Base-by-base conservation (phyloP, 768 basidiomycete species). In the Termitomyces sp. region DNA sequence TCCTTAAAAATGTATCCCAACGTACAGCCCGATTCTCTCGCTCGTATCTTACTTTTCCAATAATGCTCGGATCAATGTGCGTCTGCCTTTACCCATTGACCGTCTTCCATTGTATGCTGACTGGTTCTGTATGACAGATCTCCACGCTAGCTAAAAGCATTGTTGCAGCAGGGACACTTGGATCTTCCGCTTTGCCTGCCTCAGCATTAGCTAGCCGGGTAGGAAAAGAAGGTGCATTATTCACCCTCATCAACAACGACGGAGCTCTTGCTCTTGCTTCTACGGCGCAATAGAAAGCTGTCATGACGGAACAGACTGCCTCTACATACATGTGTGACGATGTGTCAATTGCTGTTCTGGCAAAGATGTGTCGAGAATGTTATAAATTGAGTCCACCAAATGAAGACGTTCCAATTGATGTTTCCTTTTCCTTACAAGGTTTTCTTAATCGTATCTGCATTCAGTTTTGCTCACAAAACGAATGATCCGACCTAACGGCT, bases 241-340 rank as follows among this genome's bases (percentile, higher is more conserved):
- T 82, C 59, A 86, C 84, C 1, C n/a, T 82, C n/a, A 75, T 90
- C 47, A 68, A 66, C 5, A 89, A 89, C 65, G 66, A 73, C 32
- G 84, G 81, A 35, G 77, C 83, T 8, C 54, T 66, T 14, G 55
- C 35, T 20, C 59, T 87, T 38, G 80, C 77, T 8, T 70, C 71
- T 30, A 59, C 59, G 32, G 40, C 57, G 26, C 46, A 44, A 23
- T 51, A 48, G 38, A 61, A 36, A 50, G 23, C 40, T 46, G 32
- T 40, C 30, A 20, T 36, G 10, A 36, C 13, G 20, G 20, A 26
- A 14, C 14, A n/a, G 12, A 33, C n/a, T 50, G 33, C n/a, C 12
- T 20, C 10, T 50, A 50, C 20, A 50, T 50, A 50, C 33, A 50
- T 35, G 1, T 50, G 20, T 33, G 49, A 50, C 20, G 30, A 33